These are phyloP conservation scores for Golubevia sp. DNA, from an alignment of 1,284 basidiomycete species.

Conservation along the genomic window DNA sequence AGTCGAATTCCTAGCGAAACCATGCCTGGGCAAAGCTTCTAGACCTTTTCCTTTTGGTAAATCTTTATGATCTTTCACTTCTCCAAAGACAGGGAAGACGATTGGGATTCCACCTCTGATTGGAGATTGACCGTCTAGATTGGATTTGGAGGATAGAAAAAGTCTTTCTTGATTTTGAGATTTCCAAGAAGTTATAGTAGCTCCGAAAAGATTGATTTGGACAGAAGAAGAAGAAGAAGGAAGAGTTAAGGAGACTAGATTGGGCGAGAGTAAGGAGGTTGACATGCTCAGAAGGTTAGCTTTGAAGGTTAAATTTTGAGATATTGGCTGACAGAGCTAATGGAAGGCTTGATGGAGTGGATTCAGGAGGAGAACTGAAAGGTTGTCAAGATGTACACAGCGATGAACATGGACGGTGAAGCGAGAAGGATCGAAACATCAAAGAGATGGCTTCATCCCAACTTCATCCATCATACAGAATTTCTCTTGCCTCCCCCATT, in stretches of 20 bases:
- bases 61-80: constrained; percentile 29
- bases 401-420: too few relatives aligned
- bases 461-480: too few relatives aligned
- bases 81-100: constrained; percentile 48
- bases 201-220: constrained; percentile 38
- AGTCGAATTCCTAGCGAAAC: constrained; percentile 32
- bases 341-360: too few relatives aligned
- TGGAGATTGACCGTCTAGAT: constrained; percentile 31
- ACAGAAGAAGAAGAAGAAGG: constrained; percentile 7
- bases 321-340: too few relatives aligned
- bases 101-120: constrained; percentile 48
- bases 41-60: constrained; percentile 16
- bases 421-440: too few relatives aligned
- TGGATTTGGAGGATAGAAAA: constrained; percentile 35
- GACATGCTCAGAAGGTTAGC: too few relatives aligned
- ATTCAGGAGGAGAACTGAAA: too few relatives aligned
- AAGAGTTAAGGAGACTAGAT: constrained; percentile 1
- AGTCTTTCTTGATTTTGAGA: constrained; percentile 30
- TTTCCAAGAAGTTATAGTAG: constrained; percentile 49
- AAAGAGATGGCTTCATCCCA: too few relatives aligned
- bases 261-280: too few relatives aligned
- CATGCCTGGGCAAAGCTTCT: constrained; percentile 31
- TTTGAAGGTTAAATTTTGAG: too few relatives aligned
- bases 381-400: too few relatives aligned
- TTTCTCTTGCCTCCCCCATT: too few relatives aligned